Evolutionary conservation across 768 basidiomycete genomes (phyloP).

Genomic region (Collybia mongolica): DNA sequence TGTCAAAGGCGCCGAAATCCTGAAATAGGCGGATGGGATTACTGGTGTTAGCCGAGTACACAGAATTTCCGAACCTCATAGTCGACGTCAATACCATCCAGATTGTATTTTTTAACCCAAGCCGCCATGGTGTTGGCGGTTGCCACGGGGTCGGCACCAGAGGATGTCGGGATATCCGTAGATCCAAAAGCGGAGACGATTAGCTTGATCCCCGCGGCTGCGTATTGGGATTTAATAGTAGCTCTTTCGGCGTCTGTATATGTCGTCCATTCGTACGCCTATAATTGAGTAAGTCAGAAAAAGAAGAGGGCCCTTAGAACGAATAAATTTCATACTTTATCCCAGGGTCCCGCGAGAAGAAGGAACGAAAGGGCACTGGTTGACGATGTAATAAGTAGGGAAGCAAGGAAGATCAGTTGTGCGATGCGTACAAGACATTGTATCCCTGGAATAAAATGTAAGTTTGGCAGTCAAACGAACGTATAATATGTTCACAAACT

Average conservation of each 20-base stretch:
- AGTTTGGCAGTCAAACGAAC: background rate
- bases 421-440: conserved; percentile 52
- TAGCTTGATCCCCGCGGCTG: conserved; percentile 56
- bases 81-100: conserved; percentile 77
- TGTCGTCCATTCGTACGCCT: conserved; percentile 54
- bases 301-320: background rate
- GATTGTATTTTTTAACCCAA: conserved; percentile 57
- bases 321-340: conserved; percentile 38
- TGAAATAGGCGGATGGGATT: conserved; percentile 17
- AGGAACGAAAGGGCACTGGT: conserved; percentile 51
- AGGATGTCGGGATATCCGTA: conserved; percentile 54
- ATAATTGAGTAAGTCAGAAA: background rate
- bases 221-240: conserved; percentile 51
- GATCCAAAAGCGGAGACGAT: conserved; percentile 68
- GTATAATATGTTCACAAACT: conserved; percentile 23
- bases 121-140: conserved; percentile 65
- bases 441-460: conserved; percentile 38
- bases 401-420: background rate
- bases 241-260: conserved; percentile 44
- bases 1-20: conserved; percentile 64
- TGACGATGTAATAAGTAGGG: conserved; percentile 2
- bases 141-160: conserved; percentile 55
- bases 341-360: conserved; percentile 52
- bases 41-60: background rate
- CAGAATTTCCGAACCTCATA: conserved; percentile 45